Evolutionary conservation across 768 basidiomycete species (phyloP).

Genomic region (Trametes cingulata): DNA sequence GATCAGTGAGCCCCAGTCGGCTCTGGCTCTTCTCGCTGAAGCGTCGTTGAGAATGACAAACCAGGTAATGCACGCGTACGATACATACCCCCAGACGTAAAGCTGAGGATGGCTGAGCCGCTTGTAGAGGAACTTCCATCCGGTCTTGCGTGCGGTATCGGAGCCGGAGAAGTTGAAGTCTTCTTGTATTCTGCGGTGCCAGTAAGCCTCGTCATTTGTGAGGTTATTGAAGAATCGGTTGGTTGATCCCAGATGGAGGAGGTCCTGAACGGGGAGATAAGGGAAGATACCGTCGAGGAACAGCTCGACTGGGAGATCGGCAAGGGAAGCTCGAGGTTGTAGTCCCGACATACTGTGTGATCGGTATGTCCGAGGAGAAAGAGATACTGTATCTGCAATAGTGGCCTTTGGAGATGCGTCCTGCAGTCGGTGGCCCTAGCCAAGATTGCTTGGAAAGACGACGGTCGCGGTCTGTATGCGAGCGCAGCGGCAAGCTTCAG

Average conservation of each 20-base stretch:
- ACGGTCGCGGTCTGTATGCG: too few relatives aligned
- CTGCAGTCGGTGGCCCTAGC: too few relatives aligned
- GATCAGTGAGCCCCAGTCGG: conserved; percentile 55
- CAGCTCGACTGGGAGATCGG: conserved; percentile 73
- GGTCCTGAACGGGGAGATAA: conserved; percentile 50
- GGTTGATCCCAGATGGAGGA: conserved; percentile 60
- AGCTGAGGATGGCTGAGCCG: conserved; percentile 57
- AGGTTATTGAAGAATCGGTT: conserved; percentile 63
- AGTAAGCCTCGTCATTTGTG: conserved; percentile 73
- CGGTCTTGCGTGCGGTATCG: conserved; percentile 70
- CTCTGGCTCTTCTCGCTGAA: conserved; percentile 61
- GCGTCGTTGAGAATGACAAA: background rate
- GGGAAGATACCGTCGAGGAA: conserved; percentile 74
- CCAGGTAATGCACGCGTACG: background rate
- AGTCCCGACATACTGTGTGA: background rate
- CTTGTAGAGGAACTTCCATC: conserved; percentile 81
- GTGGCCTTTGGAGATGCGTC: too few relatives aligned
- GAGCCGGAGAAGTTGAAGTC: conserved; percentile 81
- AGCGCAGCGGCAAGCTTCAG: too few relatives aligned
- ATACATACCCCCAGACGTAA: conserved; percentile 63
- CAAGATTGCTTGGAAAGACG: too few relatives aligned
- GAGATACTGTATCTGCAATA: too few relatives aligned
- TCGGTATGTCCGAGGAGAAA: background rate
- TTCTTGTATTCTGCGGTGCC: conserved; percentile 64
- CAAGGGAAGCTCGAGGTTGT: conserved; percentile 28